Base-by-base conservation (phyloP, 352 stramenopile genomes). In the Phytophthora pluvialis region DNA sequence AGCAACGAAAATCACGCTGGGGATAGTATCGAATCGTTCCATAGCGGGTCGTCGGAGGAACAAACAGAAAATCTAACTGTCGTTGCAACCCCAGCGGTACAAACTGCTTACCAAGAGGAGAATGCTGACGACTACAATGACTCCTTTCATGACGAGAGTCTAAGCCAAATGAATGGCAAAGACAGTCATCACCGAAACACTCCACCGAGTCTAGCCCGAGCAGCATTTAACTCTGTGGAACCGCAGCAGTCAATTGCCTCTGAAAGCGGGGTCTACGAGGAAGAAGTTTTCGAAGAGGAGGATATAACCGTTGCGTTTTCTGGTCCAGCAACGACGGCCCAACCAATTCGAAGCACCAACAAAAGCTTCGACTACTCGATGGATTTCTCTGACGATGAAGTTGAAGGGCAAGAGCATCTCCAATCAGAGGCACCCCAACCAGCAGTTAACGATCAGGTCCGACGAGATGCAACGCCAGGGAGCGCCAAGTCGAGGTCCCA, bases 331-430 rank as follows among this genome's bases (percentile, higher is more conserved):
- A 29, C 31, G 10, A 18, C 11, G 15, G 13, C 46, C 11, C 52
- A 62, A 4, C 42, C 51, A 16, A 39, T 47, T 2, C 3, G 47
- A 4, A 78, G 62, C 13, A 33, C 58, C 6, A 74, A 80, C 11
- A 73, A 65, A 0, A 75, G 65, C 15, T 89, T 85, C 42, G 72
- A 90, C 55, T 92, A 90, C 60, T 92, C 83, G 39, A 88, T 90
- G 71, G 79, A 92, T 31, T 90, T 92, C 50, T 80, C 76, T 5
- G 79, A 92, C 2, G 78, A 89, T 46, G 70, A 68, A 40, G 55
- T 50, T 15, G 43, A 38, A 4, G 53, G 38, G 1, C 50, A 43
- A 11, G 25, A 11, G 3, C 15, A 46, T 31, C 12, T 51, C 18
- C 26, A 52, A 35, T 8, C 43, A 18, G 8, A 16, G 1, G 16